Conservation (phyloP, 371 early-diverging fungal genomes). For the Mucor irregularis region DNA sequence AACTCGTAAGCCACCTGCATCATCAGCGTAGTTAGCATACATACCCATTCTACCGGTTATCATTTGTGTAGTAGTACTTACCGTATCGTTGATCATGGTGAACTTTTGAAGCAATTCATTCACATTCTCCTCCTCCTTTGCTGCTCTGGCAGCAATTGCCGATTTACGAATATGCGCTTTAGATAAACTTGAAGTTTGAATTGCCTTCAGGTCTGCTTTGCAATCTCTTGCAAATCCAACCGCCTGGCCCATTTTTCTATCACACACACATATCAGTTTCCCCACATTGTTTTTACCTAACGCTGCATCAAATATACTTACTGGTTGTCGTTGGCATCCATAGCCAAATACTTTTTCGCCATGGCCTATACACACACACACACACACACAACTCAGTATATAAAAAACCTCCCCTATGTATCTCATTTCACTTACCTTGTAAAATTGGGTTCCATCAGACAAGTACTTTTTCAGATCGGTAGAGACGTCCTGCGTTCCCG, state of each 20-base stretch:
- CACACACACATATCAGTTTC: background rate
- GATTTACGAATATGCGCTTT: slow-evolving; percentile 41
- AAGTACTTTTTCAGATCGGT: slow-evolving; percentile 59
- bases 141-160: slow-evolving; percentile 50
- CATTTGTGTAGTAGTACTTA: slow-evolving; percentile 26
- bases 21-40: background rate
- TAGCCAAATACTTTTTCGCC: slow-evolving; percentile 60
- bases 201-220: slow-evolving; percentile 47
- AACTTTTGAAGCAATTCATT: slow-evolving; percentile 47
- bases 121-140: slow-evolving; percentile 54
- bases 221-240: slow-evolving; percentile 61
- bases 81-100: slow-evolving; percentile 62
- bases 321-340: slow-evolving; percentile 67
- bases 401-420: no score
- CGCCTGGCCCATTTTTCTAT: slow-evolving; percentile 62
- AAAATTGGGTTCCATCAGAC: slow-evolving; percentile 54
- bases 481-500: slow-evolving; percentile 55
- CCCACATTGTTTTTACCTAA: background rate
- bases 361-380: slow-evolving; percentile 40
- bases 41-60: background rate
- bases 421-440: slow-evolving; percentile 34
- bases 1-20: slow-evolving; percentile 52
- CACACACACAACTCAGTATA: background rate
- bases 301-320: slow-evolving; percentile 26
- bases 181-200: slow-evolving; percentile 57